Evolutionary conservation across 2,329 filamentous ascomycete genomes (phyloP).

Genomic region (Ophiostoma montium): DNA sequence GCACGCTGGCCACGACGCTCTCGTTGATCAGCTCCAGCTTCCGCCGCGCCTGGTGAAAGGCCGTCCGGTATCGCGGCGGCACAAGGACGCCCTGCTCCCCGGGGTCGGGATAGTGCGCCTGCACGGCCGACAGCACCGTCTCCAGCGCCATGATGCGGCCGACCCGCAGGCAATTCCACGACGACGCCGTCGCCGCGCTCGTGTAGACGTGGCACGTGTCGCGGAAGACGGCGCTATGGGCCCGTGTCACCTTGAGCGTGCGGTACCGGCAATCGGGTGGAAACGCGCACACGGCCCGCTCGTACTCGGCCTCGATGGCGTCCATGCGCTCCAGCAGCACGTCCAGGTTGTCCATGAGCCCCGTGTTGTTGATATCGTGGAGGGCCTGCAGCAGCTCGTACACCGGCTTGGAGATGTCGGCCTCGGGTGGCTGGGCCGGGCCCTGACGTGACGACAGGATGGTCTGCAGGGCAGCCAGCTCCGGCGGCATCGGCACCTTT

Average conservation of each 20-base stretch:
- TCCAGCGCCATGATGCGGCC: constrained; percentile 34
- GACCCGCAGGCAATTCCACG: constrained; percentile 34
- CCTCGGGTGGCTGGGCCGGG: too few species aligned
- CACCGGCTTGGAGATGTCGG: constrained; percentile 29
- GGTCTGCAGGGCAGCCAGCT: constrained; percentile 31
- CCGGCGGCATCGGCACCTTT: constrained; percentile 32
- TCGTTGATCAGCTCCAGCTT: constrained; percentile 27
- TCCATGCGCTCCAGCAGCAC: constrained; percentile 25
- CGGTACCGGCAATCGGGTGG: constrained; percentile 29
- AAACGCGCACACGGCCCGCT: constrained; percentile 24
- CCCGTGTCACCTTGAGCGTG: constrained; percentile 23
- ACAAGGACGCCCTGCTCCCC: constrained; percentile 13
- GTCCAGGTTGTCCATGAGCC: constrained; percentile 24
- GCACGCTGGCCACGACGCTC: constrained; percentile 31
- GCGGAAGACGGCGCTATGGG: constrained; percentile 28
- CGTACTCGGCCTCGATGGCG: constrained; percentile 29
- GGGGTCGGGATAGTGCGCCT: constrained; percentile 19
- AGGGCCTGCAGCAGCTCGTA: constrained; percentile 32
- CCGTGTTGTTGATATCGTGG: constrained; percentile 28
- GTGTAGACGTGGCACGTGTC: constrained; percentile 31
- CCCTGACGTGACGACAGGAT: too few species aligned
- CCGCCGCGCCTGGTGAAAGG: constrained; percentile 23
- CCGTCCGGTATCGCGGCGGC: constrained; percentile 19
- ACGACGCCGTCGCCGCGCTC: constrained; percentile 28
- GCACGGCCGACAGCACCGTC: constrained; percentile 30